Evolutionary conservation across 2,329 filamentous ascomycete genomes (phyloP), one percentile per base, ranked within the genome.

Genomic region (Paracoccidioides brasiliensis): DNA sequence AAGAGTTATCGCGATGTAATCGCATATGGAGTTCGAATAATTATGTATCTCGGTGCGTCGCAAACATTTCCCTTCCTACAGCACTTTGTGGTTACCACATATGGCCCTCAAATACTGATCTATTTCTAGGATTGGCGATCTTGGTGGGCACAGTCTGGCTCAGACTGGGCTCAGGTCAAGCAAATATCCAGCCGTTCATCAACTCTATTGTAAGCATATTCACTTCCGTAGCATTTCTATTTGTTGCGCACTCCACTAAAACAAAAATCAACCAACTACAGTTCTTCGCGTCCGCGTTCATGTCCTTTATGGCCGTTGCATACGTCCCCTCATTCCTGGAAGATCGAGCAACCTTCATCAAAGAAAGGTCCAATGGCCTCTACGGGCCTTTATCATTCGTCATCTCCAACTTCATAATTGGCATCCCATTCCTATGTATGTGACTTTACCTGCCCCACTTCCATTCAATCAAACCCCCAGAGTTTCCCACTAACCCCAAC

Each of bases 91-190:
- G 22, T 22, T 22, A 1, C 22, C 22, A 22, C 22, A 22, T 22
- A 22, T 22, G 4, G 45, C 7, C 6, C 33, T 42, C 22, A 46
- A 48, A 44, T 55, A 30, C 48, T 60, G 52, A 59, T 15, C 14
- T 40, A 22, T 44, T 15, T 15, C 6, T n/a, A 69, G 80, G 81
- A 0, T 76, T 94, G 14, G 88, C 88, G 1, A 80, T 93, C 62
- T 84, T 93, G 80, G 90, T 91, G 84, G 88, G 89, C 4, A 94
- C 89, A 0, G 86, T 94, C 10, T 95, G 87, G 84, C 73, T 94
- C 12, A 81, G 88, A 5, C 76, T 95, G 2, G 72, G 78, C 3
- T 77, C 84, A 0, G 73, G 77, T 0, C 88, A 94, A 66, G 74
- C 78, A 55, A 85, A 85, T 57, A 91, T 95, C 62, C 84, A 88